phyloP scores from a whole-genome alignment of 805 yeast species.

The Candida hispaniensis region DNA sequence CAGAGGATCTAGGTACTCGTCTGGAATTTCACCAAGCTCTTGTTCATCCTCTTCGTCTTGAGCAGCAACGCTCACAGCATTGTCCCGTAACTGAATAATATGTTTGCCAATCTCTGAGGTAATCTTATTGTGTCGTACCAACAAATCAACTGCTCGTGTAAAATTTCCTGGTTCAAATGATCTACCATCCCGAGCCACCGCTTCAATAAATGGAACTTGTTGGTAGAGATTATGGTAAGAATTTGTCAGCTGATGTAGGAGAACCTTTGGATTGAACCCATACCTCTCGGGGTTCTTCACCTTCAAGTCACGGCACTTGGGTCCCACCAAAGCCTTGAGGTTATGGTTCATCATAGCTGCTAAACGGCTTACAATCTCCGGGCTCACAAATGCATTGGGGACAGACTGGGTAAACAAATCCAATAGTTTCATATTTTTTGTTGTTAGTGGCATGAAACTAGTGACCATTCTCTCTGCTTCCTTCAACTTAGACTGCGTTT shows the following conservation, averaged over 20 bases:
- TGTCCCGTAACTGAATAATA: constrained; percentile 46
- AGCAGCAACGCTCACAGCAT: constrained; percentile 50
- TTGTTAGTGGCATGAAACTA: constrained; percentile 71
- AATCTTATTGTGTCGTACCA: constrained; percentile 45
- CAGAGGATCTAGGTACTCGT: constrained; percentile 91
- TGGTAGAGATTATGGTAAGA: constrained; percentile 63
- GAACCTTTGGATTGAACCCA: constrained; percentile 66
- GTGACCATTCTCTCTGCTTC: constrained; percentile 66
- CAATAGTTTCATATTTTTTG: constrained; percentile 70
- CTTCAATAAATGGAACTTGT: constrained; percentile 55
- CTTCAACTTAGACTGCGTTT: constrained; percentile 44
- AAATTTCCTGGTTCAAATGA: constrained; percentile 65
- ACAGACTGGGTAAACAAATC: constrained; percentile 75
- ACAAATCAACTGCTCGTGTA: constrained; percentile 56
- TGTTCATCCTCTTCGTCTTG: constrained; percentile 55
- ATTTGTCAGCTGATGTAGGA: constrained; percentile 58
- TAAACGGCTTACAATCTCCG: constrained; percentile 85
- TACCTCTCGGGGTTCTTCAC: constrained; percentile 77
- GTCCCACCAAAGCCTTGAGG: constrained; percentile 86
- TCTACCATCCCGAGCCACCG: constrained; percentile 87
- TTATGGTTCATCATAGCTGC: constrained; percentile 96
- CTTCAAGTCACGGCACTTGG: constrained; percentile 78
- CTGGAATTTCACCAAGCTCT: constrained; percentile 88
- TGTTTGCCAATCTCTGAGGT: constrained; percentile 42
- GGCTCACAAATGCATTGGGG: constrained; percentile 73